Base-by-base conservation (phyloP, 768 basidiomycete species). In the Psilocybe cubensis region DNA sequence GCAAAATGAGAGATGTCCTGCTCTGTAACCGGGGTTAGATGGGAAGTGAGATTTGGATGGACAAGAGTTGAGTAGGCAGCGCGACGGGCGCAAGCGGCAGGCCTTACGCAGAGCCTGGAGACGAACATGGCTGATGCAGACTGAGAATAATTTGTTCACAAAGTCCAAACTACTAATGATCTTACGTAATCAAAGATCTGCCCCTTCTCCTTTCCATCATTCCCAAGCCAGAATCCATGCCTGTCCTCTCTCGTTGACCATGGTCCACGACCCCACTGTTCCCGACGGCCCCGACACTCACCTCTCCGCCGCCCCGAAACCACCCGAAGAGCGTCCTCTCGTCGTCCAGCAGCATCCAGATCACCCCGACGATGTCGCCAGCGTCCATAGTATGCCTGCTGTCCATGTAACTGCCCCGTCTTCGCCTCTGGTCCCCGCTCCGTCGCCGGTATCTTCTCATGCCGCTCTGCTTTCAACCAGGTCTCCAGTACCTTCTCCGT, bases 1-100 rank as follows among this genome's bases (percentile, higher is more conserved):
- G 84, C 66, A 69, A 93, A 89, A 67, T 91, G 83, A 6, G 79
- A 79, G 48, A 92, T 65, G 67, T 93, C 91, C 4, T 82, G 70
- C 29, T 76, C 70, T 0, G 80, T 79, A 57, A 89, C 80, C 14
- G 86, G 63, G 62, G 76, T 81, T 42, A 86, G 17, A 12, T 38
- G 27, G 4, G 47, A 49, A 71, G 53, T 66, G 68, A 4, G 67
- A 49, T 10, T 50, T 23, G 72, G 57, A 50, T 63, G 56, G 4
- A 55, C 67, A 9, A 62, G 67, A 29, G 68, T 63, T 9, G 68
- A 69, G 55, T 66, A 62, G 27, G 60, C 45, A 11, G 64, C 64
- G 52, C 68, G 64, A 38, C 54, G 58, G 6, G 58, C 24, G n/a
- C 49, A 52, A 17, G 67, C 31, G 21, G 63, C 54, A 29, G 47